Conservation (phyloP, 2,329 filamentous ascomycete species). For the Annulohypoxylon truncatum region DNA sequence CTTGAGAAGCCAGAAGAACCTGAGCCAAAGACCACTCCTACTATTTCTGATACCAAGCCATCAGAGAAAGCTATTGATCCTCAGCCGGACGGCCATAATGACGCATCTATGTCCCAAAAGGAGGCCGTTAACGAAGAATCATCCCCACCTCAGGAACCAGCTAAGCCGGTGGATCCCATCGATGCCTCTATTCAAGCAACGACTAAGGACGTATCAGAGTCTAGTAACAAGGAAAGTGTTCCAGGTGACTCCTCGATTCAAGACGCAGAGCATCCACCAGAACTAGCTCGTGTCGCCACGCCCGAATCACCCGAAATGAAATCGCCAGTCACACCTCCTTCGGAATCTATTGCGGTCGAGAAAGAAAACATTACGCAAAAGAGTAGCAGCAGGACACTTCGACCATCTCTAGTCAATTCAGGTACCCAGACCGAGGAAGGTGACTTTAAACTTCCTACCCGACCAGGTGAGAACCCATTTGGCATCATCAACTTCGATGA, state of each 20-base stretch:
- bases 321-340: conserved; percentile 29
- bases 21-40: not conserved
- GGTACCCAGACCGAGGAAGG: conserved; percentile 49
- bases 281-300: not conserved
- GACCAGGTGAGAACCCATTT: conserved; percentile 34
- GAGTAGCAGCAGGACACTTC: conserved; percentile 38
- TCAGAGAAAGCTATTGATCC: conserved; percentile 11
- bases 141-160: not conserved
- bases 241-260: not conserved
- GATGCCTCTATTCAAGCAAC: not conserved
- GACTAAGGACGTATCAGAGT: not conserved
- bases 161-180: conserved; percentile 1
- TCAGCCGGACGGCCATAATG: not conserved
- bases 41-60: not conserved
- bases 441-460: conserved; percentile 21
- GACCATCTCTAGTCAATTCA: conserved; percentile 44
- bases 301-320: conserved; percentile 33
- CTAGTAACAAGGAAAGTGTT: not conserved
- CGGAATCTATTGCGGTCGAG: conserved; percentile 40
- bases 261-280: conserved; percentile 1
- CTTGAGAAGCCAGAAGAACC: conserved; percentile 1
- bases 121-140: not conserved
- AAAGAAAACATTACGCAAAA: conserved; percentile 35
- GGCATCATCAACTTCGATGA: conserved; percentile 41
- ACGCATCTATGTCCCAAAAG: not conserved